phyloP scores from a whole-genome alignment of 345 rosid species.

The Aurinia saxatilis region DNA sequence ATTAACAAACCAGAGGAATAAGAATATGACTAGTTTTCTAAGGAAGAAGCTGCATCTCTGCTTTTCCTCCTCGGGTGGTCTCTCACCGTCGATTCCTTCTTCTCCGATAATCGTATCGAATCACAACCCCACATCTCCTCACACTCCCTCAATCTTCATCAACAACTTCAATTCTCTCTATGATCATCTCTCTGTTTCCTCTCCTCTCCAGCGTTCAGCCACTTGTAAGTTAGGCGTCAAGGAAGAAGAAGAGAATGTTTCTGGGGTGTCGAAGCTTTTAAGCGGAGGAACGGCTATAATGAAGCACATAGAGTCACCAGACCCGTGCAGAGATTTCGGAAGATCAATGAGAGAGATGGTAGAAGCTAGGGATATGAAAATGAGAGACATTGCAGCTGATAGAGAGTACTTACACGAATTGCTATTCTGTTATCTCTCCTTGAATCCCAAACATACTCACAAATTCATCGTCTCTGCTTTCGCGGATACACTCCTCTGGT shows the following conservation, averaged over 20 bases:
- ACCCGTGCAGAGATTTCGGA: conserved; percentile 70
- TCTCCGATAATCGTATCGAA: conserved; percentile 18
- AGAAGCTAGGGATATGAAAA: conserved; percentile 48
- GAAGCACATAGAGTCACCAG: conserved; percentile 52
- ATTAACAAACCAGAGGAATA: too few relatives aligned
- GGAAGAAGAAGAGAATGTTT: neutral
- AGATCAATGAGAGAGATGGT: conserved; percentile 93
- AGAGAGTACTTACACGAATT: conserved; percentile 71
- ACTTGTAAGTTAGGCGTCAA: neutral
- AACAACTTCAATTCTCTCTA: conserved; percentile 30
- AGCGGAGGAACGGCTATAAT: conserved; percentile 51
- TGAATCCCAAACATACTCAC: conserved; percentile 70
- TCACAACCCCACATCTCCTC: conserved; percentile 18
- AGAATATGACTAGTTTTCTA: neutral
- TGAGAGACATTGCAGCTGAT: conserved; percentile 37
- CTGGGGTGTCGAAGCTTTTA: conserved; percentile 4
- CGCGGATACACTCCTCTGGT: conserved; percentile 50
- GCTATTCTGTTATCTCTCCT: conserved; percentile 58
- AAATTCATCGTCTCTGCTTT: conserved; percentile 69
- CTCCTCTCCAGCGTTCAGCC: conserved; percentile 15
- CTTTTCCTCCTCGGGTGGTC: conserved; percentile 18
- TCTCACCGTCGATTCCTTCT: conserved; percentile 30
- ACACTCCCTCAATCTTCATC: conserved; percentile 22
- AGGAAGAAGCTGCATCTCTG: conserved; percentile 22
- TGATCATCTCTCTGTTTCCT: conserved; percentile 27